Evolutionary conservation across 106 monocot genomes (phyloP).

Genomic region (Platanthera zijinensis): DNA sequence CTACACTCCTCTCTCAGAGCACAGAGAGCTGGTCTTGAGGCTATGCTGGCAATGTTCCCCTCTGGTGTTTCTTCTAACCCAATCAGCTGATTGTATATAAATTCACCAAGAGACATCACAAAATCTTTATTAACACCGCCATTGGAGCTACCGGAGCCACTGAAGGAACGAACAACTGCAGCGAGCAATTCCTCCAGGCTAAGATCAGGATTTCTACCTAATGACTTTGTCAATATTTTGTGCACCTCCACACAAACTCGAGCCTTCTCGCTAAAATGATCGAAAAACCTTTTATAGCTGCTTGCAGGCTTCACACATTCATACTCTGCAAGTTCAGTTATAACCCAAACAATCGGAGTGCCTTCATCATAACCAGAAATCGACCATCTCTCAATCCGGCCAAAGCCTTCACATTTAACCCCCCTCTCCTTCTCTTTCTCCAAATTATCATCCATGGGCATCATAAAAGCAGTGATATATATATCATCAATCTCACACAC

Average conservation of each 20-base stretch:
- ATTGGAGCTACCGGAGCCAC: conserved; percentile 36
- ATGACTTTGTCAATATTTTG: conserved; percentile 50
- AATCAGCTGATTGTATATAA: conserved; percentile 80
- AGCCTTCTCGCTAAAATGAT: conserved; percentile 76
- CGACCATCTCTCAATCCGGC: conserved; percentile 84
- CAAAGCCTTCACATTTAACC: conserved; percentile 89
- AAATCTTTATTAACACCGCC: conserved; percentile 62
- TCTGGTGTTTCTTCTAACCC: conserved; percentile 63
- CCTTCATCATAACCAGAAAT: conserved; percentile 99
- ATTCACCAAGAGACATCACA: conserved; percentile 83
- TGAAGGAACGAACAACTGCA: conserved; percentile 71
- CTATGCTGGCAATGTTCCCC: conserved; percentile 37
- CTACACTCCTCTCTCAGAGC: conserved; percentile 69
- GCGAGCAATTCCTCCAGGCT: conserved; percentile 86
- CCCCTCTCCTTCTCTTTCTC: conserved; percentile 73
- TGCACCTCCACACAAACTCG: conserved; percentile 69
- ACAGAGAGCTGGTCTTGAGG: conserved; percentile 58
- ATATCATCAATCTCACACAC: conserved; percentile 86
- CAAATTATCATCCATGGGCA: conserved; percentile 84
- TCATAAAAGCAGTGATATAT: conserved; percentile 72
- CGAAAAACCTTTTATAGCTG: conserved; percentile 68
- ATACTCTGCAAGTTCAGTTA: conserved; percentile 80
- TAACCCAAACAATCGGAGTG: conserved; percentile 70
- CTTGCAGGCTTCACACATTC: conserved; percentile 89
- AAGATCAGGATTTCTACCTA: conserved; percentile 73